Evolutionary conservation across 495 filamentous ascomycete species (phyloP), one percentile per base, ranked within the genome.

Genomic region (Hyaloscypha variabilis): DNA sequence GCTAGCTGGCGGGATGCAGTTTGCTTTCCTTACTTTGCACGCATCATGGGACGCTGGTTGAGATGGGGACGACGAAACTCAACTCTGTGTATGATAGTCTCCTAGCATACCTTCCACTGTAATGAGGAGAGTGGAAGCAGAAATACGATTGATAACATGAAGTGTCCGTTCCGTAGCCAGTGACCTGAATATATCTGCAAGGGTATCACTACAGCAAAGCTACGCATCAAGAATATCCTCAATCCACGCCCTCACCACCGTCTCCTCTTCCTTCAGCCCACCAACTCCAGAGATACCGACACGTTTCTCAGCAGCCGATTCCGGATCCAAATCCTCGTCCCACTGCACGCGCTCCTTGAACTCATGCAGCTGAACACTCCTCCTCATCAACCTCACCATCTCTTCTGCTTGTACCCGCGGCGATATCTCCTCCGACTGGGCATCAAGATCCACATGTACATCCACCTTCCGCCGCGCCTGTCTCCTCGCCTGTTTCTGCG

Each of bases 291-390:
- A 14, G 25, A 6, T 1, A 52, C 36, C 53, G 26, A 17, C 21
- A 69, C 64, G 21, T 24, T 68, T 65, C 52, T 62, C 65, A 26
- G 61, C 53, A 5, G 21, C 67, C 17, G 17, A 55, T 29, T 62
- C 17, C 0, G 63, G 29, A 68, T 72, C 67, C 1, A 54, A 19
- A 49, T 64, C 60, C 6, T 66, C 65, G 62, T 68, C 67, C 59
- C 66, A 70, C n/a, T 39, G 11, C 25, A 14, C 54, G 21, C 65
- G 54, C 6, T 70, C 70, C 34, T 59, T 66, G 23, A 65, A 66
- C 46, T 72, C 70, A 59, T 68, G 54, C 46, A 68, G 21, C 26
- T 59, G 14, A 0, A 73, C 17, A 52, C 66, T 69, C 58, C 71
- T 58, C 46, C 68, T 17, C 68, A 73, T 68, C 31, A 71, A 23